Base-by-base conservation (phyloP, 2,329 filamentous ascomycete species). In the Cryoendolithus antarcticus region DNA sequence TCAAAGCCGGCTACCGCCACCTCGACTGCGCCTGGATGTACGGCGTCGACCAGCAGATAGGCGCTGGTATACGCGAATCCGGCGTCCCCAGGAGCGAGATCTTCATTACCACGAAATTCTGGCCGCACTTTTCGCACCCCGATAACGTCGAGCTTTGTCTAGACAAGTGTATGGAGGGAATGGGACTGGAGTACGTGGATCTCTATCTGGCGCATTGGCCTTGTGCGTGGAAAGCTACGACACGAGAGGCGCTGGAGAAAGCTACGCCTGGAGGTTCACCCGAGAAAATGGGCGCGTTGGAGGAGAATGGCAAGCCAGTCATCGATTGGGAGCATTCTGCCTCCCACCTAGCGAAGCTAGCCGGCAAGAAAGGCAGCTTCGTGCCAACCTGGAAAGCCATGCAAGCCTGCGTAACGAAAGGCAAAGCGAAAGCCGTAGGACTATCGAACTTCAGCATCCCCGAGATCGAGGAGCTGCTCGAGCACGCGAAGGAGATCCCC, bases 171-270 rank as follows among this genome's bases (percentile, higher is more conserved):
- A 66, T 91, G 57, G 74, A 79, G 62, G 71, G 72, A 43, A 65
- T 93, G 29, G 82, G 83, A 2, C 66, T 91, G 35, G 80, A 86
- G 48, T 89, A 93, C 58, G 72, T 93, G 4, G 86, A 93, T 58
- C 66, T 93, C 41, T 86, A 75, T 57, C 70, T 93, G 30, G 74
- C 93, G 67, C 85, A 93, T 65, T 91, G 84, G 83, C 81, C 83
- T 8, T 27, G 24, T 27, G 24, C 24, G 24, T 6, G 65, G 86
- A 73, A 86, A 86, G 57, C 69, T 88, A 32, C 82, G 32, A 40
- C 38, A 46, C 45, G 24, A 4, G 66, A 67, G 38, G 65, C 65
- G 21, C 59, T 68, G 9, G 70, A 74, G 62, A 69, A 65, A 55
- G 24, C 24, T 27, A 7, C 24, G 24, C 24, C 24, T 8, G 24